Evolutionary conservation across 2,329 filamentous ascomycete genomes (phyloP), one percentile per base, ranked within the genome.

Genomic region (Exophiala phaeomuriformis): DNA sequence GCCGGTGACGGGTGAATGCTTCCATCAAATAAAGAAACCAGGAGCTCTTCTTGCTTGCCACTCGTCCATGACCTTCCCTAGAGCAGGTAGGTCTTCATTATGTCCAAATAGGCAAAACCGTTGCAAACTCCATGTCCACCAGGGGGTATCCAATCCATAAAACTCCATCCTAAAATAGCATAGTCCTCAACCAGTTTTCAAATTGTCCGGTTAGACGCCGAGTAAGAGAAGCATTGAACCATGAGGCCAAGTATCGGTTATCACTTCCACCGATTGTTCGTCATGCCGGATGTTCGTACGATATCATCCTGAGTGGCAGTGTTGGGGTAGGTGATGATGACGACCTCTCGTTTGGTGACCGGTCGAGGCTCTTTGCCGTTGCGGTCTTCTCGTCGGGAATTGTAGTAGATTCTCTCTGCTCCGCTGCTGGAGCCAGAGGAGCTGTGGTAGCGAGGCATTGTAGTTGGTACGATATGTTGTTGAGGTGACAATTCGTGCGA

Each of bases 381-480:
- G 40, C 53, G 49, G 5, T 29, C 51, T 31, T 59, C 57, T 45
- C 54, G 35, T 40, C 57, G 51, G 19, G 57, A 47, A 44, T 57
- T 47, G 49, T 59, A 49, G 47, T 57, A 57, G 48, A 56, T 36
- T 56, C 57, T 47, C 45, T 59, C 54, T 32, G 41, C 57, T 5
- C 51, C 47, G 49, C 54, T 57, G 57, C 57, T 59, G 44, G 57
- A 59, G 49, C 45, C 44, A 29, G 57, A 59, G 3, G 51, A 52
- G 49, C 54, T 57, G 51, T 59, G 57, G 12, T 59, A 59, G 27
- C 56, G 57, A 52, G 57, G 50, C 57, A 59, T 59, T 33, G 50
- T 50, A 51, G 10, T 10, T 12, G 19, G 5, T 19, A 32, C 28
- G 32, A 27, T 8, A 10, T 27, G 32, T 10, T 47, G 31, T 36